Conservation (phyloP, 129 eudicot genomes). For the Centaurea solstitialis region DNA sequence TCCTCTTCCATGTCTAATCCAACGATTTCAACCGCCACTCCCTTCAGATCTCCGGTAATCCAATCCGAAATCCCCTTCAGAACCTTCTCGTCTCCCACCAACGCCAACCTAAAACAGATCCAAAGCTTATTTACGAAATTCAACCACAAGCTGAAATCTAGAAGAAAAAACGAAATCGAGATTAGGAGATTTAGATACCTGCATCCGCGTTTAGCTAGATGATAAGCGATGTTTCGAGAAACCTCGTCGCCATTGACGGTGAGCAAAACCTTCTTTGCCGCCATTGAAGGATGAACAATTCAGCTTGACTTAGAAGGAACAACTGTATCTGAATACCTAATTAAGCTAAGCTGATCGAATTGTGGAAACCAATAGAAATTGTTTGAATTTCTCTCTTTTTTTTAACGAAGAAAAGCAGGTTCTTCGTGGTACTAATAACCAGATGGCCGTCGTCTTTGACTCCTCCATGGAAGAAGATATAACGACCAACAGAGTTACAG, state of each 20-base stretch:
- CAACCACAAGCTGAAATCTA: neutral
- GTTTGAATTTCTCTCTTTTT: constrained; percentile 5
- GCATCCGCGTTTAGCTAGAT: constrained; percentile 86
- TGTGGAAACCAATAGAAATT: neutral
- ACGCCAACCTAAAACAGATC: constrained; percentile 55
- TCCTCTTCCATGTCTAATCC: constrained; percentile 89
- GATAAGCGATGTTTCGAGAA: constrained; percentile 63
- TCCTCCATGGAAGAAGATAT: neutral
- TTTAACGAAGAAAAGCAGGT: neutral
- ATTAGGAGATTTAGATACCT: constrained; percentile 38
- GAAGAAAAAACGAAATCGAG: neutral
- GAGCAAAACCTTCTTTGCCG: constrained; percentile 66
- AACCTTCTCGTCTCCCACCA: constrained; percentile 66
- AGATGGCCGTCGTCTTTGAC: constrained; percentile 16
- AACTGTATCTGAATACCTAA: neutral
- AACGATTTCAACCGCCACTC: constrained; percentile 50
- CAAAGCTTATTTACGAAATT: neutral
- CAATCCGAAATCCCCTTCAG: constrained; percentile 47
- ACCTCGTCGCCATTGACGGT: constrained; percentile 74
- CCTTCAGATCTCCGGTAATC: constrained; percentile 44
- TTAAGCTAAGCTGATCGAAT: neutral
- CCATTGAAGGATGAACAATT: constrained; percentile 16
- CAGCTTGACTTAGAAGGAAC: neutral
- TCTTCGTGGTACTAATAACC: neutral
- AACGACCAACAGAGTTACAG: neutral